Base-by-base conservation (phyloP, 305 asterid genomes). In the Galium porrigens region DNA sequence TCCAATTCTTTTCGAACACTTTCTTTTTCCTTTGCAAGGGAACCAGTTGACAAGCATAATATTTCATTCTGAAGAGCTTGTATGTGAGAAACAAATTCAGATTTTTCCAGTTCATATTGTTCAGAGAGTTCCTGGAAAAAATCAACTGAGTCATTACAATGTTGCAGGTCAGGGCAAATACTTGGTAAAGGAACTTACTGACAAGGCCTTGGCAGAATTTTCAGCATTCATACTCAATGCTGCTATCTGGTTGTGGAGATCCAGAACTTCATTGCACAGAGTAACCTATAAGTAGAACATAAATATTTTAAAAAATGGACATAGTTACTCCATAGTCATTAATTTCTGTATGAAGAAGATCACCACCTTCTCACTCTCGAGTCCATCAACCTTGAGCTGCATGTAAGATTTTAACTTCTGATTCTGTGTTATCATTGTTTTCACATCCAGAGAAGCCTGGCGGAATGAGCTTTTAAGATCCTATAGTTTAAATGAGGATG, bases 1-100 rank as follows among this genome's bases (percentile, higher is more conserved):
- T 89, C 96, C 73, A 92, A 78, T 66, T 92, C 99, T 76, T 89
- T 92, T 78, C 96, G 78, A 55, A 84, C 76, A 68, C 68, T 75
- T 81, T 89, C 99, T 80, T 87, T 92, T 75, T 87, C 99, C 80
- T 81, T 89, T 52, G 86, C 88, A 80, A 87, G 73, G 78, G 95
- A 83, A 69, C 77, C 73, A 44, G 95, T 79, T 58, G 96, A 85
- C 73, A 86, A 78, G 61, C 83, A 76, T 66, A 71, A 79, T 70
- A 77, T 54, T 74, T 92, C 95, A 74, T 76, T 83, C 68, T 85
- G 82, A 55, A 86, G 89, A 74, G 74, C 76, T 81, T 78, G 81
- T 72, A 86, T 69, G 49, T 85, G 83, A 75, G 63, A 65, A 30
- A 81, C 63, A 69, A 74, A 71, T 59, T 87, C 88, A 67, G 80